Evolutionary conservation across 169 alveolate genomes (phyloP).

Genomic region (Babesia ovata): DNA sequence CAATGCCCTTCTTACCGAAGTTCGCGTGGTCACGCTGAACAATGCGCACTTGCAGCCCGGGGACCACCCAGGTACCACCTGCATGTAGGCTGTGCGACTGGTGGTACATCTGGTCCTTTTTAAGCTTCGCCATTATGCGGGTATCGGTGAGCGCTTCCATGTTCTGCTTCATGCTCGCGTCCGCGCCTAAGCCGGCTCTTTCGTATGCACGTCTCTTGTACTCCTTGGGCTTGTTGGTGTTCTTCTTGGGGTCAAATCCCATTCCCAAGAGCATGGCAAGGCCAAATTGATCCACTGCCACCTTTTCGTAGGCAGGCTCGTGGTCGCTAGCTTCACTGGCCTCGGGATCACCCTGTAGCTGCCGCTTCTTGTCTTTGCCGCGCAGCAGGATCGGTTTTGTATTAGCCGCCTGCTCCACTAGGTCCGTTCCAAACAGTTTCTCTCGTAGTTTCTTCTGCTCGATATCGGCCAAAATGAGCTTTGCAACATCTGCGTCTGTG

Average conservation of each 20-base stretch:
- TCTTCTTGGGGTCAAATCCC: constrained; percentile 72
- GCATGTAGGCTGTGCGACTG: neutral
- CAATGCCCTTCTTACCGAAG: constrained; percentile 45
- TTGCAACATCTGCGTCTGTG: constrained; percentile 46
- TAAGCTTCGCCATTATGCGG: constrained; percentile 47
- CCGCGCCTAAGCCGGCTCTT: constrained; percentile 72
- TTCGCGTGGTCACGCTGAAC: constrained; percentile 32
- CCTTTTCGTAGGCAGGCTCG: constrained; percentile 51
- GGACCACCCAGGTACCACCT: constrained; percentile 16
- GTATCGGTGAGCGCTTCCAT: constrained; percentile 48
- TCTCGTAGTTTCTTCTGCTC: constrained; percentile 39
- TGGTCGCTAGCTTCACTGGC: neutral
- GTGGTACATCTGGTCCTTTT: constrained; percentile 47
- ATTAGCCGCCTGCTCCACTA: constrained; percentile 33
- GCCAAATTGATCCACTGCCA: constrained; percentile 73
- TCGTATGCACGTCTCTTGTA: constrained; percentile 61
- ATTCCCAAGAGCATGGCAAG: constrained; percentile 77
- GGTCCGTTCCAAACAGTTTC: constrained; percentile 40
- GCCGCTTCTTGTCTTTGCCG: constrained; percentile 5
- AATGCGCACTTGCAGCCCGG: constrained; percentile 44
- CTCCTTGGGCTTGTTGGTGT: constrained; percentile 63
- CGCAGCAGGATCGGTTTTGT: constrained; percentile 50
- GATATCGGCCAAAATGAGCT: constrained; percentile 32
- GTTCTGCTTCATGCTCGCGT: constrained; percentile 51
- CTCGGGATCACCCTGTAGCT: neutral